Evolutionary conservation across 768 basidiomycete species (phyloP).

Genomic region (Chalciporus piperatus): DNA sequence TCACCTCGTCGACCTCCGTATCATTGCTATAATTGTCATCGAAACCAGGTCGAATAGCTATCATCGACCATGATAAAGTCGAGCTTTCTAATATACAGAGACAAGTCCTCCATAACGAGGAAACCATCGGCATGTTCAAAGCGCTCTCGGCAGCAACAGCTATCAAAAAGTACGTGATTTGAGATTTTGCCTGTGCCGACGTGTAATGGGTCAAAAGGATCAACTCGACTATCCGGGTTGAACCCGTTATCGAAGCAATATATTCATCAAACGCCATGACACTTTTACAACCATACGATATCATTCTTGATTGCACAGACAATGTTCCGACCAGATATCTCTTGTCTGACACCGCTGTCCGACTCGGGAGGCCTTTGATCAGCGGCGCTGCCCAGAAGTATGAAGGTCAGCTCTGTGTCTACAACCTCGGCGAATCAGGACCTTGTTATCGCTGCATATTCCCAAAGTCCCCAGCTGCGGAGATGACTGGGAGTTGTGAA

Average conservation of each 20-base stretch:
- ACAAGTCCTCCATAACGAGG: slow-evolving; percentile 84
- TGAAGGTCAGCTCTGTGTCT: slow-evolving; percentile 78
- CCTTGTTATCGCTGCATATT: slow-evolving; percentile 96
- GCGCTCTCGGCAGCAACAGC: slow-evolving; percentile 77
- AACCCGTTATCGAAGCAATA: slow-evolving; percentile 53
- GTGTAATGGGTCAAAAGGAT: slow-evolving; percentile 45
- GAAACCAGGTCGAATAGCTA: slow-evolving; percentile 70
- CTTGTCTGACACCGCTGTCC: slow-evolving; percentile 81
- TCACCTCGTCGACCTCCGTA: not conserved
- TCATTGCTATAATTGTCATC: slow-evolving; percentile 3
- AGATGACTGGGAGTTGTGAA: slow-evolving; percentile 72
- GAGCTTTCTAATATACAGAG: slow-evolving; percentile 89
- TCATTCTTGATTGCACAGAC: slow-evolving; percentile 94
- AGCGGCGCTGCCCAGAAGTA: slow-evolving; percentile 89
- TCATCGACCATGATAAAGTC: slow-evolving; percentile 87
- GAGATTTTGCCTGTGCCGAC: not conserved
- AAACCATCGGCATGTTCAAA: slow-evolving; percentile 72
- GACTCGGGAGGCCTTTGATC: slow-evolving; percentile 76
- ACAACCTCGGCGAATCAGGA: slow-evolving; percentile 64
- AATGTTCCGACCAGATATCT: slow-evolving; percentile 91
- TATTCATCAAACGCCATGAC: slow-evolving; percentile 59
- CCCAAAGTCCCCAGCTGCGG: slow-evolving; percentile 69
- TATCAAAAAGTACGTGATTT: slow-evolving; percentile 52
- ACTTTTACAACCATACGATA: slow-evolving; percentile 60
- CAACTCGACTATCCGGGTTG: slow-evolving; percentile 66